These are phyloP conservation scores for Ophiorrhiza pumila DNA, from an alignment of 257 asterid genomes.

Conservation along the genomic window DNA sequence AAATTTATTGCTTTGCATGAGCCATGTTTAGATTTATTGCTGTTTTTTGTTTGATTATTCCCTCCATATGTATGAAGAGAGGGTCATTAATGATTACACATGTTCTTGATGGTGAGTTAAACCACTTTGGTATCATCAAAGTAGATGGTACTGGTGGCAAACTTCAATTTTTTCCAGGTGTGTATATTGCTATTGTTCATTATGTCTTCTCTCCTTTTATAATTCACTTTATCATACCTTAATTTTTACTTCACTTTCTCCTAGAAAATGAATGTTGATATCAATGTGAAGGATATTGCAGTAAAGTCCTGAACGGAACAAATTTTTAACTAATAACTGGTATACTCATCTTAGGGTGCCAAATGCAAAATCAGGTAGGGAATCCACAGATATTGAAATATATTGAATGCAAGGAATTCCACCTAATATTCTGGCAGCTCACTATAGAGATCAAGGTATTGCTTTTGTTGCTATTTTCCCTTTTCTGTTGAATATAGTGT, in stretches of 20 bases:
- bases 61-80: not conserved
- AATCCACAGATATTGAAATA: slow-evolving; percentile 85
- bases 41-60: not conserved
- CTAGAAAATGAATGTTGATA: not conserved
- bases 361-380: slow-evolving; percentile 90
- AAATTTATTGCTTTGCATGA: not conserved
- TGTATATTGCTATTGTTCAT: not conserved
- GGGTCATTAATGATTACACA: not conserved
- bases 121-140: not conserved
- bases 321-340: not conserved
- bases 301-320: not conserved
- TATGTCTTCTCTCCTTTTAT: not conserved
- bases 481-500: not conserved
- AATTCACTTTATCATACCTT: not conserved
- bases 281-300: not conserved
- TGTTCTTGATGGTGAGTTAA: not conserved
- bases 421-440: slow-evolving; percentile 71
- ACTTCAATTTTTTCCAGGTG: not conserved
- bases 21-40: not conserved
- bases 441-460: slow-evolving; percentile 92
- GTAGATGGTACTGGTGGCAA: not conserved
- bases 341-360: slow-evolving; percentile 62
- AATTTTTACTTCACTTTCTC: not conserved
- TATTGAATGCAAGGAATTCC: slow-evolving; percentile 99
- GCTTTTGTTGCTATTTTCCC: not conserved